Evolutionary conservation across 2,329 filamentous ascomycete species (phyloP), one percentile per base, ranked within the genome.

Genomic region (Thyridium curvatum): DNA sequence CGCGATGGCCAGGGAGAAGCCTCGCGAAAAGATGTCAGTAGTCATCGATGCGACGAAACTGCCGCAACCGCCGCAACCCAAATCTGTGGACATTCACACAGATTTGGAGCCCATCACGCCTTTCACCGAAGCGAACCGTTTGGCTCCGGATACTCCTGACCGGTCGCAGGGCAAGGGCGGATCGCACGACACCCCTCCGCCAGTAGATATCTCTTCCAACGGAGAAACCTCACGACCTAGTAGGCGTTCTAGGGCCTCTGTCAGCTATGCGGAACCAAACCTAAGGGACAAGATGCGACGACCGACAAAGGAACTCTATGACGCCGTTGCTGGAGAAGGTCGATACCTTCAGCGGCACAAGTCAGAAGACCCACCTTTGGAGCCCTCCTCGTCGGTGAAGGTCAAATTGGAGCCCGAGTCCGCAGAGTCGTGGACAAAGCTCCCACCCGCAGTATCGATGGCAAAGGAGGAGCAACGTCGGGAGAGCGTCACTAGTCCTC

Each of bases 241-340:
- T 49, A 71, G 86, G 47, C 75, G 86, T 46, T 77, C 78, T 35
- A 72, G 83, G 50, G 65, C 77, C 10, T 71, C 79, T 36, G 75
- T 93, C 44, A 91, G 84, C 64, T 93, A 93, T 57, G 84, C 85
- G 10, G 85, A 91, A 57, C 86, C 86, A 2, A 91, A 85, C 52
- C 67, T 93, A 32, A 74, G 84, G 45, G 84, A 82, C 54, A 93
- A 93, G 64, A 90, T 93, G 86, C 76, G 86, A 42, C 75, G 86
- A 42, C 85, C 86, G 16, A 85, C 82, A 2, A 86, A 86, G 54
- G 79, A 86, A 46, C 61, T 90, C 9, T 76, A 83, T 29, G 84
- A 89, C 56, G 86, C 85, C 2, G 85, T 91, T 12, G 62, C 73
- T 10, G 79, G 75, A n/a, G 75, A 83, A 48, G 74, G 71, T 26